These are phyloP conservation scores for Podosphaera aphanis DNA, from an alignment of 2,329 filamentous ascomycete genomes.

Conservation along the genomic window DNA sequence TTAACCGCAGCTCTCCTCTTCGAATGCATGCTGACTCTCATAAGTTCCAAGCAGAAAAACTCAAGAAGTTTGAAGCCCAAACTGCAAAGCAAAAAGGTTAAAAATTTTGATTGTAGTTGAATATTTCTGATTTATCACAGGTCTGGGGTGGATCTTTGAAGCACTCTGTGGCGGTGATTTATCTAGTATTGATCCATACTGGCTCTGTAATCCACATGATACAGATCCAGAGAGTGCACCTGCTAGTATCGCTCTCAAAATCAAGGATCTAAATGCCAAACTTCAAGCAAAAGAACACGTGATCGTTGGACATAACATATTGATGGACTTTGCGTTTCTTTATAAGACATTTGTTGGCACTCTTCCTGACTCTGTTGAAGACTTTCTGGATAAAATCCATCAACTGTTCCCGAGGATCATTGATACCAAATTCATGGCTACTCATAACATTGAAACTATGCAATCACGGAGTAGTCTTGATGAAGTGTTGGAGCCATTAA, in stretches of 20 bases:
- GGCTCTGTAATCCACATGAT: conserved; percentile 20
- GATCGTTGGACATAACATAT: conserved; percentile 40
- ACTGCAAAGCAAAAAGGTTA: conserved; percentile 12
- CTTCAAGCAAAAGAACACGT: conserved; percentile 17
- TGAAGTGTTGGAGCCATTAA: conserved; percentile 23
- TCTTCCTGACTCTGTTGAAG: conserved; percentile 28
- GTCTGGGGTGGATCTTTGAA: conserved; percentile 15
- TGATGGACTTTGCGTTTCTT: conserved; percentile 39
- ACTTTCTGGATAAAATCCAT: conserved; percentile 28
- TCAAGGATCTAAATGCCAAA: conserved; percentile 6
- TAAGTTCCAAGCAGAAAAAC: not conserved
- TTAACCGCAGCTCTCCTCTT: not conserved
- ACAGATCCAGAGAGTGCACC: conserved; percentile 12
- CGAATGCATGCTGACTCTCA: not conserved
- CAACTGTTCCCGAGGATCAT: conserved; percentile 24
- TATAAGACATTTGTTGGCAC: conserved; percentile 36
- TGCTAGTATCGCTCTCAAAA: conserved; percentile 18
- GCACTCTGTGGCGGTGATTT: conserved; percentile 14
- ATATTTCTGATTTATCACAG: conserved; percentile 17
- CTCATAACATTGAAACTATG: conserved; percentile 13
- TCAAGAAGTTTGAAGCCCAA: conserved; percentile 7
- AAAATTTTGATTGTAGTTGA: conserved; percentile 7
- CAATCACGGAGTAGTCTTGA: conserved; percentile 23
- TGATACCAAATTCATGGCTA: conserved; percentile 36
- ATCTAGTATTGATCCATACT: conserved; percentile 13